phyloP scores from a whole-genome alignment of 352 stramenopile genomes.

The Globisporangium alternatum region DNA sequence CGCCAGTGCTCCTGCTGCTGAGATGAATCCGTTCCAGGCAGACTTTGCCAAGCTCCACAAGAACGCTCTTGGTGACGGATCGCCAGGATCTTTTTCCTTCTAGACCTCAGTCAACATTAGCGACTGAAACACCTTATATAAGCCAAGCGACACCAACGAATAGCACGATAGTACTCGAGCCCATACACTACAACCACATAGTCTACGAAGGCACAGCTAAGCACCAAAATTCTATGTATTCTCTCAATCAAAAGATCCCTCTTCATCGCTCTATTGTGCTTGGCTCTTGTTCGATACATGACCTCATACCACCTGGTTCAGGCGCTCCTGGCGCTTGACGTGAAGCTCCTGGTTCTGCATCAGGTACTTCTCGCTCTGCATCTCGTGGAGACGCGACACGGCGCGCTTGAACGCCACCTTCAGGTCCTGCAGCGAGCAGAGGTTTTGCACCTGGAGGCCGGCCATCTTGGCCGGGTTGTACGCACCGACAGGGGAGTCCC shows the following conservation, averaged over 20 bases:
- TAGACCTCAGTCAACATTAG: neutral
- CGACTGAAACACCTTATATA: neutral
- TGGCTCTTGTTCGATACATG: neutral
- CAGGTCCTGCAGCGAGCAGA: slow-evolving; percentile 70
- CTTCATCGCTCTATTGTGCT: neutral
- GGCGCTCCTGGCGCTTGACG: slow-evolving; percentile 19
- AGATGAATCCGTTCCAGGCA: slow-evolving; percentile 15
- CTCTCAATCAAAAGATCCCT: neutral
- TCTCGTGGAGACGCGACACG: slow-evolving; percentile 82
- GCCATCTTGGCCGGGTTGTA: slow-evolving; percentile 63
- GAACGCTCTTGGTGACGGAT: slow-evolving; percentile 17
- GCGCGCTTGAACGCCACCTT: slow-evolving; percentile 76
- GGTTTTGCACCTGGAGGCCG: slow-evolving; percentile 51
- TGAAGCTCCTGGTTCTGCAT: slow-evolving; percentile 39
- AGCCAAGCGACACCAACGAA: neutral
- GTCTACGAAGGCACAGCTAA: neutral
- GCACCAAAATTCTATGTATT: slow-evolving; percentile 1
- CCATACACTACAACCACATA: neutral
- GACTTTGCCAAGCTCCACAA: slow-evolving; percentile 24
- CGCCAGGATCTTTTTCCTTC: neutral
- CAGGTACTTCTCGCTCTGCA: slow-evolving; percentile 79
- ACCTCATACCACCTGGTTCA: slow-evolving; percentile 23
- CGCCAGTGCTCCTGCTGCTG: neutral
- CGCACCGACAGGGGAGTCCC: slow-evolving; percentile 51
- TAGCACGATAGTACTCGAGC: neutral